Evolutionary conservation across 495 filamentous ascomycete genomes (phyloP).

Genomic region (Xylaria scruposa): DNA sequence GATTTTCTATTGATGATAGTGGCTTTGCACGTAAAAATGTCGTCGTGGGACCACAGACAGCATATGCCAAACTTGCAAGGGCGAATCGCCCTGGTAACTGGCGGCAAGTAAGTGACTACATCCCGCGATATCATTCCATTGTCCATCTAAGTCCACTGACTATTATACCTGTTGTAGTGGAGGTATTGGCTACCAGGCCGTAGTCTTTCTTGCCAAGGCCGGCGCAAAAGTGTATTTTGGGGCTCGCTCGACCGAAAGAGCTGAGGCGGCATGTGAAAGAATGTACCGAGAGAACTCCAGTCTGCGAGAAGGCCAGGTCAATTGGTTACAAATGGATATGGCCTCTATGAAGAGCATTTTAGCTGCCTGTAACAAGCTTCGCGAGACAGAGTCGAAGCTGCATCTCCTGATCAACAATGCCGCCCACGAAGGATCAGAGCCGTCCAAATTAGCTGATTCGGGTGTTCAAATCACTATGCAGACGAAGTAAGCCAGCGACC

Average conservation of each 20-base stretch:
- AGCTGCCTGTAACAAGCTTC: neutral
- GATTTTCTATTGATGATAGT: neutral
- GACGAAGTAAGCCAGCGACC: neutral
- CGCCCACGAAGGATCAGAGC: neutral
- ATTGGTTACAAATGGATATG: neutral
- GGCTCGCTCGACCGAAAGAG: slow-evolving; percentile 8
- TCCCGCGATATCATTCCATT: neutral
- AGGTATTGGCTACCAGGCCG: slow-evolving; percentile 16
- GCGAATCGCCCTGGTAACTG: slow-evolving; percentile 7
- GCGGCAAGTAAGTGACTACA: slow-evolving; percentile 20
- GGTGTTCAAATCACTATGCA: neutral
- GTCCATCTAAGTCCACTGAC: neutral
- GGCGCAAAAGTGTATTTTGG: slow-evolving; percentile 19
- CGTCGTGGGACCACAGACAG: slow-evolving; percentile 20
- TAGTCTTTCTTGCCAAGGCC: slow-evolving; percentile 16
- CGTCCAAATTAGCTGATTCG: neutral
- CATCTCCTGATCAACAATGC: neutral
- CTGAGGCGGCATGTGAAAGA: slow-evolving; percentile 4
- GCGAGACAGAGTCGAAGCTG: neutral
- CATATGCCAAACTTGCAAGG: slow-evolving; percentile 18
- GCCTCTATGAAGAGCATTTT: neutral
- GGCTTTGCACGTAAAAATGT: neutral
- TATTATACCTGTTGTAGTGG: neutral
- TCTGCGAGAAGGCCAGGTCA: neutral
- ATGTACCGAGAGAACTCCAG: neutral